A percentile compares a stretch with the other conserved stretches of the same genome.
Evolutionary conservation across 441 rosid genomes (phyloP).

Genomic region (Theobroma grandiflorum): DNA sequence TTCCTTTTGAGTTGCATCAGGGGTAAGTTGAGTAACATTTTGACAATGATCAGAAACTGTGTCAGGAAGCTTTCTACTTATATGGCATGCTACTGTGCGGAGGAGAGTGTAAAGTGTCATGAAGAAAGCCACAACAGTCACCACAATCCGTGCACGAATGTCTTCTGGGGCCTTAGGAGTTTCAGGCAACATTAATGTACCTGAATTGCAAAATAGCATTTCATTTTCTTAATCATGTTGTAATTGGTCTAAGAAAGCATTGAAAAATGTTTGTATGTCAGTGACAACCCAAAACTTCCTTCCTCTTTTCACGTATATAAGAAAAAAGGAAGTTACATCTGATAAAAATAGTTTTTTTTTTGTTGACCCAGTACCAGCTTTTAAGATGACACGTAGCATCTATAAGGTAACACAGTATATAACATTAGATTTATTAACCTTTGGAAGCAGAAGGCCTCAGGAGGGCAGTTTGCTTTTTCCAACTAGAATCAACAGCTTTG

Average conservation of each 20-base stretch:
- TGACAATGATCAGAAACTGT: conserved; percentile 40
- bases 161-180: conserved; percentile 65
- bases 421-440: conserved; percentile 52
- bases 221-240: conserved; percentile 14
- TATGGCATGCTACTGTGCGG: conserved; percentile 44
- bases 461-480: conserved; percentile 74
- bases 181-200: conserved; percentile 45
- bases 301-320: too few species aligned
- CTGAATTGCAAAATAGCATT: conserved; percentile 44
- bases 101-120: conserved; percentile 61
- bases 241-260: neutral
- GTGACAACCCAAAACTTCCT: too few species aligned
- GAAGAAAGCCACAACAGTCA: conserved; percentile 63
- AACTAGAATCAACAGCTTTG: conserved; percentile 89
- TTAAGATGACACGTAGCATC: neutral
- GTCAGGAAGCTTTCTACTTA: conserved; percentile 61
- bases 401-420: neutral
- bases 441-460: conserved; percentile 61
- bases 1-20: conserved; percentile 51
- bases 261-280: too few species aligned
- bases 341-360: too few species aligned
- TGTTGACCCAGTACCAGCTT: neutral
- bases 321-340: too few species aligned
- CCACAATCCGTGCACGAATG: conserved; percentile 46
- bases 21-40: conserved; percentile 40